Evolutionary conservation across 371 early-diverging fungal genomes (phyloP).

Genomic region (Mycotypha africana): DNA sequence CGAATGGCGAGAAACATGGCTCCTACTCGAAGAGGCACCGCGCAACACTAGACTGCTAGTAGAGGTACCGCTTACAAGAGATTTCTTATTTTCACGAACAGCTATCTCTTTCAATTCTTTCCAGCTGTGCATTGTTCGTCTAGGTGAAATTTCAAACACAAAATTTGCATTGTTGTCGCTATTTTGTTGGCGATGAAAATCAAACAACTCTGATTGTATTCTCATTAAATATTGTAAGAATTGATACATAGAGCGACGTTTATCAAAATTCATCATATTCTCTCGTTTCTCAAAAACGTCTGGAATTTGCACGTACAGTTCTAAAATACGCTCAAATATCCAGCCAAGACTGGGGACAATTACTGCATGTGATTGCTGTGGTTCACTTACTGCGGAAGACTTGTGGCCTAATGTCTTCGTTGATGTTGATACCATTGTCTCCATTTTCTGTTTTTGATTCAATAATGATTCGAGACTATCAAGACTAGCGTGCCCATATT

Average conservation of each 20-base stretch:
- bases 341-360: slow-evolving; percentile 49
- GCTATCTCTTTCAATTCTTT: slow-evolving; percentile 35
- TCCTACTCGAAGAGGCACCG: slow-evolving; percentile 12
- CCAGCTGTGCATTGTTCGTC: slow-evolving; percentile 19
- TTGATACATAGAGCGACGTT: slow-evolving; percentile 60
- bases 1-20: slow-evolving; percentile 1
- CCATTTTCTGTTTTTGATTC: slow-evolving; percentile 6
- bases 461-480: slow-evolving; percentile 55
- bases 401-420: background rate
- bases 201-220: slow-evolving; percentile 30
- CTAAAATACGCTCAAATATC: slow-evolving; percentile 49
- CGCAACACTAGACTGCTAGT: slow-evolving; percentile 14
- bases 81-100: slow-evolving; percentile 27
- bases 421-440: background rate
- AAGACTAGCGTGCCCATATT: slow-evolving; percentile 40
- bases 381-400: slow-evolving; percentile 1
- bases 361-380: background rate
- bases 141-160: slow-evolving; percentile 23
- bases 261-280: slow-evolving; percentile 63
- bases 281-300: slow-evolving; percentile 38
- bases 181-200: slow-evolving; percentile 9
- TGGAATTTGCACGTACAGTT: slow-evolving; percentile 23
- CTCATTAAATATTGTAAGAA: slow-evolving; percentile 54
- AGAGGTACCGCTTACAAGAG: no score
- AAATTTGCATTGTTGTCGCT: slow-evolving; percentile 6